These are phyloP conservation scores for Pseudoperonospora humuli DNA, from an alignment of 352 stramenopile species.

Conservation along the genomic window DNA sequence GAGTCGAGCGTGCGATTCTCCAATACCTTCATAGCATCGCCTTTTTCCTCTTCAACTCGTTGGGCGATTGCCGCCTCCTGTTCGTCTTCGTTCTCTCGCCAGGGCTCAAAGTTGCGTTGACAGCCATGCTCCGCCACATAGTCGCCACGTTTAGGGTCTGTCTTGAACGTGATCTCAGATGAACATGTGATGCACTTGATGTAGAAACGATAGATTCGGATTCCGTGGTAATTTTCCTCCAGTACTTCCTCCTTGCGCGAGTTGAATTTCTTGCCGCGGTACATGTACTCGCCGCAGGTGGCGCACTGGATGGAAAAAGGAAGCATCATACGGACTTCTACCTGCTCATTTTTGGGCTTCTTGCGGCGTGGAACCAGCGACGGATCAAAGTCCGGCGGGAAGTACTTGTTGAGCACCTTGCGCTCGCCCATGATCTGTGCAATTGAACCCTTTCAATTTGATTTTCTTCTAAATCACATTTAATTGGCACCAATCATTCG, in stretches of 20 bases:
- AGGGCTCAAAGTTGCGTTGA: conserved; percentile 96
- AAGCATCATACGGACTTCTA: conserved; percentile 99
- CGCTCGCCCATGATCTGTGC: conserved; percentile 98
- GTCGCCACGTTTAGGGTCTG: conserved; percentile 97
- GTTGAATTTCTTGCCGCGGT: conserved; percentile 99
- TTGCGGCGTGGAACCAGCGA: conserved; percentile 91
- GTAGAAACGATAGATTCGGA: conserved; percentile 96
- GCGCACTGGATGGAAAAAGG: conserved; percentile 97
- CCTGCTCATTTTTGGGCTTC: conserved; percentile 92
- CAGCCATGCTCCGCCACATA: conserved; percentile 96
- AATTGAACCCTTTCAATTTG: too few species aligned
- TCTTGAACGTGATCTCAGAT: conserved; percentile 96
- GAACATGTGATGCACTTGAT: conserved; percentile 96
- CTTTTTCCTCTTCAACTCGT: conserved; percentile 89
- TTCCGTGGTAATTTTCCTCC: conserved; percentile 94
- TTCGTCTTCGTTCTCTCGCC: conserved; percentile 84
- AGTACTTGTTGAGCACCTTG: conserved; percentile 99
- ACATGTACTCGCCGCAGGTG: conserved; percentile 98
- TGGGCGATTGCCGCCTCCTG: conserved; percentile 63
- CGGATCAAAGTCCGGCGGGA: conserved; percentile 98
- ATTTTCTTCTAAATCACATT: too few species aligned
- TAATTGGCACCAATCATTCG: too few species aligned
- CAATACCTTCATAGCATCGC: conserved; percentile 95
- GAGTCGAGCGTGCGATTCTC: conserved; percentile 98
- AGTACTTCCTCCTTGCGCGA: conserved; percentile 95